Evolutionary conservation across 2,329 filamentous ascomycete species (phyloP).

Genomic region (Juglanconis oblonga): DNA sequence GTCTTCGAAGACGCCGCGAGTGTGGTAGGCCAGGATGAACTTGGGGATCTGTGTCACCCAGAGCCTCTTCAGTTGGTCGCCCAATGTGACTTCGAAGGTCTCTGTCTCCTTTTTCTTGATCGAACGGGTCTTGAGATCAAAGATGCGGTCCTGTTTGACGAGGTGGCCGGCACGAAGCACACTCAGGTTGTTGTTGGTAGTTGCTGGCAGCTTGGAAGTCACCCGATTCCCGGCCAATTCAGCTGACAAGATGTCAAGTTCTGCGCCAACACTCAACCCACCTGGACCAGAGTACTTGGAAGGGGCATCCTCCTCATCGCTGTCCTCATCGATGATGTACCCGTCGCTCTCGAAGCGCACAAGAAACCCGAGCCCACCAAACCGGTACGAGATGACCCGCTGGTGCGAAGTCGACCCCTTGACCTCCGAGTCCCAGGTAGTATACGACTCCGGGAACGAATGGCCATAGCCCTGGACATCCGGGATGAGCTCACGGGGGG

Average conservation of each 20-base stretch:
- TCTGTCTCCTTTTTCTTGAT: constrained; percentile 3
- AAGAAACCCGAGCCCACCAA: constrained; percentile 50
- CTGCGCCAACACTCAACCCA: neutral
- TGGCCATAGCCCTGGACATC: constrained; percentile 62
- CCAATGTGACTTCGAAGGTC: constrained; percentile 7
- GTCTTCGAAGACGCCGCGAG: constrained; percentile 11
- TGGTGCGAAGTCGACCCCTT: constrained; percentile 59
- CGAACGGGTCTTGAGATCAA: constrained; percentile 18
- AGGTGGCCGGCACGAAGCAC: constrained; percentile 1
- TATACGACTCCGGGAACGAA: constrained; percentile 64
- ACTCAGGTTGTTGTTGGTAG: neutral
- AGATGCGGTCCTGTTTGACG: constrained; percentile 8
- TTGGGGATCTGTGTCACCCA: constrained; percentile 15
- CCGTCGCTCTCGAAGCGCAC: constrained; percentile 60
- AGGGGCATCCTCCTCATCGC: neutral
- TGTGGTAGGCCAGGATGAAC: constrained; percentile 15
- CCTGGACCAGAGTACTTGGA: no score
- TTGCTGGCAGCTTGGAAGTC: neutral
- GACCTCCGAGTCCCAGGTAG: constrained; percentile 56
- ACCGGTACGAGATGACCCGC: constrained; percentile 55
- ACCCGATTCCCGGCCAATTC: constrained; percentile 4
- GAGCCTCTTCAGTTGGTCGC: constrained; percentile 10
- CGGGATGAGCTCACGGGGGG: constrained; percentile 53
- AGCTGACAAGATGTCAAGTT: neutral
- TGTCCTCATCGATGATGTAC: constrained; percentile 33